Evolutionary conservation across 169 alveolate species (phyloP), one percentile per base, ranked within the genome.

Genomic region (Sarcocystis neurona): DNA sequence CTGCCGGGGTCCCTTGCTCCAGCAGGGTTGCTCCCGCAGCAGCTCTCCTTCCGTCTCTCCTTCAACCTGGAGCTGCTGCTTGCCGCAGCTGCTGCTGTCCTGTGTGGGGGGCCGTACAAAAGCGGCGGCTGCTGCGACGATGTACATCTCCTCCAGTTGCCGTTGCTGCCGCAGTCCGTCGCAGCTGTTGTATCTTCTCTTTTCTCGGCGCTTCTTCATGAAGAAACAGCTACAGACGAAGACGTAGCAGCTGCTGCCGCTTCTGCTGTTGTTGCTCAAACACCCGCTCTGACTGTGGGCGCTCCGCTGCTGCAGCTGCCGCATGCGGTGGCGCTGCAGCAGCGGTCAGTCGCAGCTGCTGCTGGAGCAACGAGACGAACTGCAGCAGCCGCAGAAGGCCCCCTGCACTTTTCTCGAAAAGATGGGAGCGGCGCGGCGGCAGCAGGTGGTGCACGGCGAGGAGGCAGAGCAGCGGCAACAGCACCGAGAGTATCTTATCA

Each of bases 211-310:
- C 34, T 63, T 1, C 39, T 37, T 6, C 39, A 43, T 1, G 18
- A 10, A n/a, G 75, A 5, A 1, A 0, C 56, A 6, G 18, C 53
- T n/a, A 32, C 2, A 39, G n/a, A 43, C 6, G 18, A 10, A n/a
- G 75, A 5, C 10, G 1, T 32, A 6, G 18, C 53, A 30, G 8
- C 2, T 30, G 27, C 82, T 12, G 30, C 82, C 41, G 30, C 79
- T 5, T 39, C 82, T 72, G 3, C 34, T 72, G 30, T 23, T 53
- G 12, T 53, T 23, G 12, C 23, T 15, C 23, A 53, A 15, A 53
- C 82, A 8, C 82, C 82, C 2, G 82, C 82, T 18, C 41, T 72
- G 58, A 1, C 82, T 20, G 32, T 72, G 30, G 82, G 32, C 30
- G 82, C 34, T 10, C 82, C 82, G 10, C 82, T 72, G 32, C 10